Conservation (phyloP, 2,329 filamentous ascomycete species). For the Thielaviopsis cerberus region DNA sequence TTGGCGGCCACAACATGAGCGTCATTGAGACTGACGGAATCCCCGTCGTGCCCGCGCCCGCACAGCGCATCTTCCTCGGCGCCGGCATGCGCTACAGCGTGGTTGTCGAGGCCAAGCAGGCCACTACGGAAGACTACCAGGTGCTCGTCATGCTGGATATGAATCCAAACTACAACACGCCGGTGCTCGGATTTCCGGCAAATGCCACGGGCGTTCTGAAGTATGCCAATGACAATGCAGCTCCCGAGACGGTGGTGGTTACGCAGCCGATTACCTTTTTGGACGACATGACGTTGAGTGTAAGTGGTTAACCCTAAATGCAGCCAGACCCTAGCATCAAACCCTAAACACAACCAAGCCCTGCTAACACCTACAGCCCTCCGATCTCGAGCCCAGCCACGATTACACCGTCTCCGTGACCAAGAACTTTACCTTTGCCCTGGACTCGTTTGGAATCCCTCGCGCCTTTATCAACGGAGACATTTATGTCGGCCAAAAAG, state of each 20-base stretch:
- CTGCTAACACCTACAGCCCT: conserved; percentile 30
- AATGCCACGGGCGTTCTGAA: conserved; percentile 29
- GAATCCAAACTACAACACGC: conserved; percentile 21
- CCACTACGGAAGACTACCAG: conserved; percentile 24
- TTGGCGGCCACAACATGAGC: conserved; percentile 26
- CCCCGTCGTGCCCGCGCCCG: conserved; percentile 21
- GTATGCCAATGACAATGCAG: conserved; percentile 17
- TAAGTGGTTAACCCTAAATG: conserved; percentile 15
- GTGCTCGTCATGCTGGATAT: conserved; percentile 26
- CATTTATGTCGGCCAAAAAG: conserved; percentile 48
- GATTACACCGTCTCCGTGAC: conserved; percentile 10
- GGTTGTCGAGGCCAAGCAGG: conserved; percentile 23
- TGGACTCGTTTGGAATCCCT: conserved; percentile 40
- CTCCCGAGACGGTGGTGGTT: conserved; percentile 18
- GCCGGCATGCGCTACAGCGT: conserved; percentile 30
- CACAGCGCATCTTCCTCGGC: conserved; percentile 23
- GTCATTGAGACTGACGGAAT: conserved; percentile 27
- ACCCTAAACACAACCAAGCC: too few species aligned
- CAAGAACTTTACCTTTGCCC: conserved; percentile 34
- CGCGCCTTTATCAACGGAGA: conserved; percentile 21
- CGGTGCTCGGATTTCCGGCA: conserved; percentile 17
- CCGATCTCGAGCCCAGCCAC: conserved; percentile 35
- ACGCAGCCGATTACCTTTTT: conserved; percentile 42
- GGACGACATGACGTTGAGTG: conserved; percentile 50
- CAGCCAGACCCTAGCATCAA: too few species aligned